Evolutionary conservation across 2,329 filamentous ascomycete species (phyloP).

Genomic region (Talaromyces piceae): DNA sequence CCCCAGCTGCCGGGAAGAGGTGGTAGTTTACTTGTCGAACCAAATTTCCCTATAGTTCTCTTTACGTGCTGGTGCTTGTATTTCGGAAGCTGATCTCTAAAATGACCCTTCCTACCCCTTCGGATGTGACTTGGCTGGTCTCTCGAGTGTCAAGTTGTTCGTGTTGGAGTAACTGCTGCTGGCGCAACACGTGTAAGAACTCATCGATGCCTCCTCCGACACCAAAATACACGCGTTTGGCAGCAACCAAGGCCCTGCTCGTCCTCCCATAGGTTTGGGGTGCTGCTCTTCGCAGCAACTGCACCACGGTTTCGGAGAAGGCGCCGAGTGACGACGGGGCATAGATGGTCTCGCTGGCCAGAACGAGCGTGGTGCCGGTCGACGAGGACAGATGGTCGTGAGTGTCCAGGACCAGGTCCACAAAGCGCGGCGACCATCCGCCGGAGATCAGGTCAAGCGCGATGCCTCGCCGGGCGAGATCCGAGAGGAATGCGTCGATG

Average conservation of each 20-base stretch:
- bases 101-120: conserved; percentile 39
- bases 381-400: background rate
- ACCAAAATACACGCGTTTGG: conserved; percentile 60
- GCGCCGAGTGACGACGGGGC: conserved; percentile 46
- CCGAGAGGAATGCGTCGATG: conserved; percentile 37
- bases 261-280: conserved; percentile 7
- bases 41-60: conserved; percentile 23
- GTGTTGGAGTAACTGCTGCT: conserved; percentile 12
- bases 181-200: conserved; percentile 35
- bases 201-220: conserved; percentile 59
- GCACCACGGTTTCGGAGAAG: conserved; percentile 50
- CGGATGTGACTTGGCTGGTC: conserved; percentile 31
- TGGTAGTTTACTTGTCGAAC: conserved; percentile 3
- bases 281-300: conserved; percentile 38
- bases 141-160: conserved; percentile 23
- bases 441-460: conserved; percentile 51
- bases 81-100: conserved; percentile 25
- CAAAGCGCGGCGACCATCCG: conserved; percentile 46
- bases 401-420: conserved; percentile 33
- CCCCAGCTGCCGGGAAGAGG: background rate
- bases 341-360: conserved; percentile 61
- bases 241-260: conserved; percentile 50
- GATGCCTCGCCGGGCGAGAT: conserved; percentile 38
- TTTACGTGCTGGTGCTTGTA: conserved; percentile 12
- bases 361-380: conserved; percentile 37